Evolutionary conservation across 352 stramenopile species (phyloP).

Genomic region (Phytopythium kandeliae): DNA sequence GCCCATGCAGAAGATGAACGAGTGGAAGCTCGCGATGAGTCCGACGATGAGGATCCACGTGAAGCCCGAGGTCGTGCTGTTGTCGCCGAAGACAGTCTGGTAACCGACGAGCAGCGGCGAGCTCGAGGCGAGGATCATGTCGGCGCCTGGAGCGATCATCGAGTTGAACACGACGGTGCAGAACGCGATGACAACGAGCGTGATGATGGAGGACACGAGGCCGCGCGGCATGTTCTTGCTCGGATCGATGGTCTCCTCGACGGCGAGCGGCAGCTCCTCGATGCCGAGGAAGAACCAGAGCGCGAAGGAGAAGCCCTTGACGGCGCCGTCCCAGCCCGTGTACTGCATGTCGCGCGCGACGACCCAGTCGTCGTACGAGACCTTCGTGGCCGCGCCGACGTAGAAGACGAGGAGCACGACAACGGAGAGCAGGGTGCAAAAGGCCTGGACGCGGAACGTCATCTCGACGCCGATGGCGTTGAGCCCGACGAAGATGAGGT

Average conservation of each 20-base stretch:
- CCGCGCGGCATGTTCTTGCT: slow-evolving; percentile 53
- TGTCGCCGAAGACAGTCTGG: slow-evolving; percentile 64
- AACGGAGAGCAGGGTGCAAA: slow-evolving; percentile 49
- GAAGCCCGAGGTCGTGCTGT: slow-evolving; percentile 55
- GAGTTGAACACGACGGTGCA: slow-evolving; percentile 64
- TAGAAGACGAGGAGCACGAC: slow-evolving; percentile 63
- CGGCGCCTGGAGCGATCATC: slow-evolving; percentile 46
- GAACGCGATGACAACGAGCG: slow-evolving; percentile 45
- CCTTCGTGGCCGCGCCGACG: slow-evolving; percentile 41
- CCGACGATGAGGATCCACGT: slow-evolving; percentile 64
- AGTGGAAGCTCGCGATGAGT: slow-evolving; percentile 64
- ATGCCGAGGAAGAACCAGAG: slow-evolving; percentile 75
- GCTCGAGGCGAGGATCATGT: slow-evolving; percentile 29
- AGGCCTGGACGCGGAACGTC: slow-evolving; percentile 58
- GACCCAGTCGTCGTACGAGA: slow-evolving; percentile 58
- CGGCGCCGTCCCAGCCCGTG: slow-evolving; percentile 34
- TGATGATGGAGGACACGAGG: slow-evolving; percentile 49
- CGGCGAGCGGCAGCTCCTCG: slow-evolving; percentile 52
- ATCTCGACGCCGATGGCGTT: slow-evolving; percentile 57
- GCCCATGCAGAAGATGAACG: slow-evolving; percentile 78
- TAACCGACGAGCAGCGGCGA: slow-evolving; percentile 57
- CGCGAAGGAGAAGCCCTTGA: slow-evolving; percentile 56
- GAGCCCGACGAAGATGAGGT: slow-evolving; percentile 52
- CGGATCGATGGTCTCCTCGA: slow-evolving; percentile 64
- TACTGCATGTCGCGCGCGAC: slow-evolving; percentile 38